phyloP scores from a whole-genome alignment of 257 asterid genomes.

The Solanum pennellii region DNA sequence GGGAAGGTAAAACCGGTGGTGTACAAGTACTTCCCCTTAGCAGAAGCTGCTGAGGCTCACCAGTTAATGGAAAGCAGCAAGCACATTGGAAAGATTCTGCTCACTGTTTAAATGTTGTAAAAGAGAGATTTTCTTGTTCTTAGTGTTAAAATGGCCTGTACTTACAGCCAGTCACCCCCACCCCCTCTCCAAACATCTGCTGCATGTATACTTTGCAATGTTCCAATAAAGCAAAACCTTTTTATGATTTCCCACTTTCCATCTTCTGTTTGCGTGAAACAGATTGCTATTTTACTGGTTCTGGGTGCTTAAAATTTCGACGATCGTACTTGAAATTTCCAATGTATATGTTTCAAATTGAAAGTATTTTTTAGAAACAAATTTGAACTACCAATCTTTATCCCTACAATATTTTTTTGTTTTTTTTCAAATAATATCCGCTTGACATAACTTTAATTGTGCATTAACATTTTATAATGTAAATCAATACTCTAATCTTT shows the following conservation, averaged over 20 bases:
- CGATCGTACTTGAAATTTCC: too few species aligned
- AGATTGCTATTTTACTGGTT: neutral
- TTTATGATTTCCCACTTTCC: neutral
- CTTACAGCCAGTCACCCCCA: too few species aligned
- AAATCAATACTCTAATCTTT: neutral
- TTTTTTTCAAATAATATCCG: too few species aligned
- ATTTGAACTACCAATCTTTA: neutral
- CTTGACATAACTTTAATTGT: too few species aligned
- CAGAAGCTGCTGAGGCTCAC: slow-evolving; percentile 75
- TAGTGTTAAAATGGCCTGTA: too few species aligned
- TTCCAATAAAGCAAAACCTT: neutral
- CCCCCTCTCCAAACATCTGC: too few species aligned
- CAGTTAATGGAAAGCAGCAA: slow-evolving; percentile 78
- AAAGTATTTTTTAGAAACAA: too few species aligned
- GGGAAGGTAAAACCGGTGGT: slow-evolving; percentile 78
- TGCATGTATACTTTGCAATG: neutral
- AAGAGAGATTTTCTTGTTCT: neutral
- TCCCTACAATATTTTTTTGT: too few species aligned
- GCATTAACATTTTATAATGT: neutral
- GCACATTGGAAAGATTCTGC: slow-evolving; percentile 83
- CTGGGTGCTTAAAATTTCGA: neutral
- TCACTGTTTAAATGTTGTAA: slow-evolving; percentile 15
- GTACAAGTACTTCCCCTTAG: slow-evolving; percentile 47
- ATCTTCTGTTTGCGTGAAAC: neutral
- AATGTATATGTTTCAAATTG: too few species aligned